Conservation (phyloP, 257 asterid species). For the Jaltomata sinuosa region DNA sequence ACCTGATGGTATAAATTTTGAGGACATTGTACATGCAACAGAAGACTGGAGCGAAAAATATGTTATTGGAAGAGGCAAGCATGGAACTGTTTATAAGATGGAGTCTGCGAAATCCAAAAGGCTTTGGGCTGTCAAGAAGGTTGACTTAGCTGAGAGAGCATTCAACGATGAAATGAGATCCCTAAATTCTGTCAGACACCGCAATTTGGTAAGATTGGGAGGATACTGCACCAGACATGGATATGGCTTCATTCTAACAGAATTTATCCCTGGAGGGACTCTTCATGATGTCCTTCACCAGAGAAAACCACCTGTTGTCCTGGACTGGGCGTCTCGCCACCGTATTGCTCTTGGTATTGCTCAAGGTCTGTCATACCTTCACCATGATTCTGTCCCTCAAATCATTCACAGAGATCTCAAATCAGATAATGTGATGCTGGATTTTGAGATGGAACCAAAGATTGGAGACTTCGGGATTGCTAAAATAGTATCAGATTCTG, state of each 20-base stretch:
- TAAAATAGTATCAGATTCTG: constrained; percentile 20
- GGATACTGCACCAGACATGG: constrained; percentile 36
- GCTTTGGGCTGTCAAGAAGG: constrained; percentile 19
- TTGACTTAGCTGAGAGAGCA: constrained; percentile 23
- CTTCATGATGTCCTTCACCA: constrained; percentile 34
- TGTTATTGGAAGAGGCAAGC: constrained; percentile 51
- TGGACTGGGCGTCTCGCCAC: constrained; percentile 32
- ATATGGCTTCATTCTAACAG: constrained; percentile 37
- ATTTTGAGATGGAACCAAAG: constrained; percentile 34
- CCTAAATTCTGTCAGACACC: constrained; percentile 29
- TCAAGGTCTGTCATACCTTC: constrained; percentile 43
- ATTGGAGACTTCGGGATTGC: constrained; percentile 48
- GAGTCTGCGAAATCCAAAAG: background rate
- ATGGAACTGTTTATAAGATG: constrained; percentile 14
- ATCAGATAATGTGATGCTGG: constrained; percentile 40
- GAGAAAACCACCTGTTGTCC: constrained; percentile 11
- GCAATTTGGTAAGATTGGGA: constrained; percentile 41
- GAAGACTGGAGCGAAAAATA: constrained; percentile 43
- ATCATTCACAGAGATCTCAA: constrained; percentile 45
- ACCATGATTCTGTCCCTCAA: constrained; percentile 46
- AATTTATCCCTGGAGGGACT: constrained; percentile 37
- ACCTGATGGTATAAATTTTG: constrained; percentile 27
- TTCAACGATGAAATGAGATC: constrained; percentile 26
- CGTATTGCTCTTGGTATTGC: constrained; percentile 45
- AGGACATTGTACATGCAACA: constrained; percentile 38